These are phyloP conservation scores for Termitomyces sp. DNA, from an alignment of 768 basidiomycete genomes.

Conservation along the genomic window DNA sequence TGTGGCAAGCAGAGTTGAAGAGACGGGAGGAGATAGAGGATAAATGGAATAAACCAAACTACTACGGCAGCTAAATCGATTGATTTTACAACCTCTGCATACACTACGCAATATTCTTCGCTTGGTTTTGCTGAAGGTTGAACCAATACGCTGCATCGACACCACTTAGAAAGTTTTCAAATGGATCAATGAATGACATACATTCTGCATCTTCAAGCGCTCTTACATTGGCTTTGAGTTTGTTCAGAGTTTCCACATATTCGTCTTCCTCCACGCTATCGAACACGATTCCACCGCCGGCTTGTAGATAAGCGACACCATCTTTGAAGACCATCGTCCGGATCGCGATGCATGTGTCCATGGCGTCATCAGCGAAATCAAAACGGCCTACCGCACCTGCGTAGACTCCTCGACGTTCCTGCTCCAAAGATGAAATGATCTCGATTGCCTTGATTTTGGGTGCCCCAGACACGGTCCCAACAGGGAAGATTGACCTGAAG, in stretches of 20 bases:
- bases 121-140: conserved; percentile 50
- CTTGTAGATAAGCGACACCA: conserved; percentile 88
- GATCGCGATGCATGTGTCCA: conserved; percentile 99
- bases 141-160: conserved; percentile 61
- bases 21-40: conserved; percentile 22
- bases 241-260: conserved; percentile 93
- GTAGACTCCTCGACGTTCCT: conserved; percentile 89
- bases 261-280: conserved; percentile 99
- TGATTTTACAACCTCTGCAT: conserved; percentile 5
- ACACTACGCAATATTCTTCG: conserved; percentile 15
- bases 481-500: conserved; percentile 98
- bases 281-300: conserved; percentile 95
- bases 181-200: conserved; percentile 24
- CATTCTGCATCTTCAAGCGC: conserved; percentile 88
- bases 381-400: conserved; percentile 98
- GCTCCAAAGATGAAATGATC: conserved; percentile 81
- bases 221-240: conserved; percentile 80
- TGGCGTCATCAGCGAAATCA: conserved; percentile 90
- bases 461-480: conserved; percentile 97
- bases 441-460: conserved; percentile 99
- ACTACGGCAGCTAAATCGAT: conserved; percentile 5
- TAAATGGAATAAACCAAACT: conserved; percentile 10
- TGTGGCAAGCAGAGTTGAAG: conserved; percentile 33
- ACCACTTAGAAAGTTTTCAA: conserved; percentile 14
- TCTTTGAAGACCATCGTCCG: conserved; percentile 97